These are phyloP conservation scores for Diaporthe amygdali DNA, from an alignment of 2,329 filamentous ascomycete species.

Conservation along the genomic window DNA sequence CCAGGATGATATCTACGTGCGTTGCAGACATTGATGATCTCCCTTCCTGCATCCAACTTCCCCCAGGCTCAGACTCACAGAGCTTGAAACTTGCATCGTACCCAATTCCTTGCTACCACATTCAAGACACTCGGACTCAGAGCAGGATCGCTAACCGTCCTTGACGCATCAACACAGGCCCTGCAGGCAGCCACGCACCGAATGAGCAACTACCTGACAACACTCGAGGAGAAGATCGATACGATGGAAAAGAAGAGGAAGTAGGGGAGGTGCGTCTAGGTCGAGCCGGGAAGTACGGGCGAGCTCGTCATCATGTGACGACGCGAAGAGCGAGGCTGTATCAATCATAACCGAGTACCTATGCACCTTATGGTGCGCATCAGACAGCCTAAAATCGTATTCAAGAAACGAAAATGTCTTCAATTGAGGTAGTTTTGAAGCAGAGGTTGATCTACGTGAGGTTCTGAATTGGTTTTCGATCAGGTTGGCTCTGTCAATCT, in stretches of 20 bases:
- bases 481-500: too few species aligned
- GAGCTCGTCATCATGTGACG: background rate
- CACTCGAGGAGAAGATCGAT: constrained; percentile 81
- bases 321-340: background rate
- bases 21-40: constrained; percentile 53
- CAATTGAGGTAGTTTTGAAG: background rate
- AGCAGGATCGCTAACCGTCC: constrained; percentile 8
- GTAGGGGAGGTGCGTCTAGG: constrained; percentile 39
- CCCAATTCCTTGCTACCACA: constrained; percentile 1
- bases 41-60: constrained; percentile 27
- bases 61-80: background rate
- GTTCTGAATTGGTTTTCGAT: background rate
- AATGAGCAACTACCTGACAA: constrained; percentile 82
- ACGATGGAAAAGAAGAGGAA: constrained; percentile 70
- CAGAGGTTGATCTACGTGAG: background rate
- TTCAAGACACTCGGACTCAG: too few species aligned
- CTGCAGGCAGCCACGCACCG: constrained; percentile 87
- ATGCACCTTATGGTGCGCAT: background rate
- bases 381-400: background rate
- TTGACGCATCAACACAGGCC: constrained; percentile 57
- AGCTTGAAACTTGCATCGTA: background rate
- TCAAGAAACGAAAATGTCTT: background rate
- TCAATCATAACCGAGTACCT: background rate
- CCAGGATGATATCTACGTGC: constrained; percentile 94
- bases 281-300: background rate